A percentile compares a stretch with the other conserved stretches of the same genome.
Evolutionary conservation across 805 yeast species (phyloP).

Genomic region (Candida orba): DNA sequence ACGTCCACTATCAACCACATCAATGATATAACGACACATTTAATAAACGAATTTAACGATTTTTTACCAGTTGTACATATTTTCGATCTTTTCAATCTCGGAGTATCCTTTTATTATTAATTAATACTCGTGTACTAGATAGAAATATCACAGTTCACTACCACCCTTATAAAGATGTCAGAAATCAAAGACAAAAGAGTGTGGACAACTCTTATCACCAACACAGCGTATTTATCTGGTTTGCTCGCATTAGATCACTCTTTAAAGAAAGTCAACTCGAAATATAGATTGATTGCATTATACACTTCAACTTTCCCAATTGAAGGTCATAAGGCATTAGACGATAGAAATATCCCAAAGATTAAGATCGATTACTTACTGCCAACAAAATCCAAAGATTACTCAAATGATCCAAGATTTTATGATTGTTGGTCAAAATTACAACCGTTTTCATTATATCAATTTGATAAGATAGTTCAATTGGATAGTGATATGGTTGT

Average conservation of each 20-base stretch:
- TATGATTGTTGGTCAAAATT: slow-evolving; percentile 57
- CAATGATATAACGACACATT: too few species aligned
- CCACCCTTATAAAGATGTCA: not conserved
- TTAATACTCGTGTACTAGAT: too few species aligned
- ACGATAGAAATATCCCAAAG: slow-evolving; percentile 33
- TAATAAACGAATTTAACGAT: too few species aligned
- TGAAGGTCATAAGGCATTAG: slow-evolving; percentile 36
- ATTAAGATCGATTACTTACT: slow-evolving; percentile 34
- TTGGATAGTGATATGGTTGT: slow-evolving; percentile 58
- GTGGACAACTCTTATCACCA: slow-evolving; percentile 54
- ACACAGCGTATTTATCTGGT: slow-evolving; percentile 43
- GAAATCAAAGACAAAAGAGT: slow-evolving; percentile 19
- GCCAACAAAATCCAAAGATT: slow-evolving; percentile 38
- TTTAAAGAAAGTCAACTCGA: slow-evolving; percentile 33
- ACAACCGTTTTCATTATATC: slow-evolving; percentile 43
- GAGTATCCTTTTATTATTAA: too few species aligned
- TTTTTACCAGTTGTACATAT: too few species aligned
- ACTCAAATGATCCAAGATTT: slow-evolving; percentile 44
- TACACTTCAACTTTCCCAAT: slow-evolving; percentile 41
- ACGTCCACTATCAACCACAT: not conserved
- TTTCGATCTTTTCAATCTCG: too few species aligned
- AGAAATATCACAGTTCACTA: too few species aligned
- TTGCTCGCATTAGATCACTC: slow-evolving; percentile 44
- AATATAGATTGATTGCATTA: slow-evolving; percentile 45
- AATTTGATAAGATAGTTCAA: slow-evolving; percentile 47